phyloP scores from a whole-genome alignment of 441 rosid genomes.

The Populus hybrid region DNA sequence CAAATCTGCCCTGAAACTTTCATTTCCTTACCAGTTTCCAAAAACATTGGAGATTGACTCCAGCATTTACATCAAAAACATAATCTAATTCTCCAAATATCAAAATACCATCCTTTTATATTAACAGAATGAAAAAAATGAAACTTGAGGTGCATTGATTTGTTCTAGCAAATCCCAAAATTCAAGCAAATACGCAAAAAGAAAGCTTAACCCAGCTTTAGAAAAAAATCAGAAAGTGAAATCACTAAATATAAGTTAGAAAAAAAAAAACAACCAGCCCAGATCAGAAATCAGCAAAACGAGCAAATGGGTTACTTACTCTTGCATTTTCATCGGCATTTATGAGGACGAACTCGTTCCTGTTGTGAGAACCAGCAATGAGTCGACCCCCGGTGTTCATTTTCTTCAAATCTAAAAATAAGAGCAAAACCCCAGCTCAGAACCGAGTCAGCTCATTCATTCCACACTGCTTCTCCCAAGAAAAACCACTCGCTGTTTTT shows the following conservation, averaged over 20 bases:
- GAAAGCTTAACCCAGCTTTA: neutral
- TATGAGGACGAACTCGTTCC: slow-evolving; percentile 90
- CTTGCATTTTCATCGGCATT: slow-evolving; percentile 85
- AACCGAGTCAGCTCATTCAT: slow-evolving; percentile 6
- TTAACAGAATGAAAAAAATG: neutral
- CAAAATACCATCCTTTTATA: slow-evolving; percentile 3
- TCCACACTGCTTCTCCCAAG: neutral
- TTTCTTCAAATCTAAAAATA: neutral
- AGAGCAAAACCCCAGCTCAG: slow-evolving; percentile 23
- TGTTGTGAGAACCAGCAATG: slow-evolving; percentile 92
- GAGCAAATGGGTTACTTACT: slow-evolving; percentile 41
- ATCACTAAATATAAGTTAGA: slow-evolving; percentile 3
- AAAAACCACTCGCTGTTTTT: neutral
- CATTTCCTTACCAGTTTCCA: slow-evolving; percentile 7
- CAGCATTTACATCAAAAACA: slow-evolving; percentile 1
- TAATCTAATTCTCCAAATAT: slow-evolving; percentile 3
- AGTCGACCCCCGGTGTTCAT: slow-evolving; percentile 93
- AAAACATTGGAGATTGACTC: slow-evolving; percentile 15
- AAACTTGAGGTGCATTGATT: neutral
- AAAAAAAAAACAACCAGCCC: slow-evolving; percentile 15
- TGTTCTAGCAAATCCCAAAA: neutral
- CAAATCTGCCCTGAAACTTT: neutral
- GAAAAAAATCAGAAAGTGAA: neutral
- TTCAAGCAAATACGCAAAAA: too few species aligned
- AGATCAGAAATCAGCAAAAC: slow-evolving; percentile 23